Conservation (phyloP, 208 protist species). For the Angomonas deanei region DNA sequence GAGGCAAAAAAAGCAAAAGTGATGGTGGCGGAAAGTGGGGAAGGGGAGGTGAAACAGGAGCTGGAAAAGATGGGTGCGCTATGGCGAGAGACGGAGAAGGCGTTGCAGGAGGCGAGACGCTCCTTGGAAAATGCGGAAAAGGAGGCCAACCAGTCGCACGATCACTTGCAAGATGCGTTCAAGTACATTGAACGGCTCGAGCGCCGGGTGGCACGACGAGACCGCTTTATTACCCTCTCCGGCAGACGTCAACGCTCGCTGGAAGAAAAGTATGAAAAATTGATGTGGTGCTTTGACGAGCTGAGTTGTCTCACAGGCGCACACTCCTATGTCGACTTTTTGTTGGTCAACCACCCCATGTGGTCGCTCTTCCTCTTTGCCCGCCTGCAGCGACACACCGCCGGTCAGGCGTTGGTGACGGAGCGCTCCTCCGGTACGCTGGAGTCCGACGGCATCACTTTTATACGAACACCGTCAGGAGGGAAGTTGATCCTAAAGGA, state of each 20-base stretch:
- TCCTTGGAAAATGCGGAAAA: conserved; percentile 77
- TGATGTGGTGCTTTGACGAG: conserved; percentile 81
- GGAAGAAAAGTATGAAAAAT: conserved; percentile 87
- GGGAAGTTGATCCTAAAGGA: neutral
- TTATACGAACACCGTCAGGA: neutral
- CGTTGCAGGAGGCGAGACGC: conserved; percentile 68
- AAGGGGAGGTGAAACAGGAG: conserved; percentile 45
- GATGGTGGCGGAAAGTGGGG: neutral
- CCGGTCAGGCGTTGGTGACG: conserved; percentile 19
- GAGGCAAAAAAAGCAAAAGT: conserved; percentile 11
- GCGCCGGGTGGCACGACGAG: conserved; percentile 65
- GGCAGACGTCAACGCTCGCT: conserved; percentile 44
- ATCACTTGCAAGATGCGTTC: conserved; percentile 78
- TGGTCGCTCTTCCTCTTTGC: conserved; percentile 75
- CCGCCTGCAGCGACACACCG: conserved; percentile 45
- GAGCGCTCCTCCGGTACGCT: neutral
- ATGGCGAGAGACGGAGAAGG: conserved; percentile 84
- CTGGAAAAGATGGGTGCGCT: conserved; percentile 52
- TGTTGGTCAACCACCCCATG: conserved; percentile 44
- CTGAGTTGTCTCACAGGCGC: conserved; percentile 52
- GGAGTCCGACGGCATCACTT: neutral
- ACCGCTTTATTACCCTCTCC: conserved; percentile 49
- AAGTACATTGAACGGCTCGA: conserved; percentile 80
- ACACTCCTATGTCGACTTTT: conserved; percentile 72
- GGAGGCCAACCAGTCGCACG: conserved; percentile 59